Percentiles rank a stretch among this genome's conserved stretches.
phyloP scores from a whole-genome alignment of 2,329 filamentous ascomycete species.

The Pseudogymnoascus sp. region DNA sequence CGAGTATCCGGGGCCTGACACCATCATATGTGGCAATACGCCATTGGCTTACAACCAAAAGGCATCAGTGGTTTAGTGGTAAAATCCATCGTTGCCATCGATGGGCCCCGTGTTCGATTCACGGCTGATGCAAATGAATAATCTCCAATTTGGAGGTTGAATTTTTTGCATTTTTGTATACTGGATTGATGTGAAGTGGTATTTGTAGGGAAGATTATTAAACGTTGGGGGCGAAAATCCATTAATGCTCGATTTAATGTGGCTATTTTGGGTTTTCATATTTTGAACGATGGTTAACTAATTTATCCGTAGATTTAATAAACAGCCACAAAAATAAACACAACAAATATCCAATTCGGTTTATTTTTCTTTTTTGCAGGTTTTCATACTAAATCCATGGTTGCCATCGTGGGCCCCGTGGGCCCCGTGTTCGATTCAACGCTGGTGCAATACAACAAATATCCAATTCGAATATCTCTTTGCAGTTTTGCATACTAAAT shows the following conservation, averaged over 20 bases:
- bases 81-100: constrained; percentile 33
- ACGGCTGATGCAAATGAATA: constrained; percentile 15
- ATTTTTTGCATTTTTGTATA: no score
- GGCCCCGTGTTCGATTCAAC: no score
- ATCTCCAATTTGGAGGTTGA: background rate
- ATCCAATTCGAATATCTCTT: background rate
- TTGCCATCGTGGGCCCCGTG: constrained; percentile 31
- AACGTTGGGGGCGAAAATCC: no score
- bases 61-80: constrained; percentile 8
- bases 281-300: no score
- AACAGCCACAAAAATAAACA: background rate
- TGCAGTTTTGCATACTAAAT: background rate
- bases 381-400: constrained; percentile 24
- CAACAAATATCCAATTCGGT: background rate
- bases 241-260: no score
- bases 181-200: no score
- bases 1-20: background rate
- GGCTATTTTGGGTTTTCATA: no score
- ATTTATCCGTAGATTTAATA: no score
- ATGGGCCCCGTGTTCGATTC: constrained; percentile 32
- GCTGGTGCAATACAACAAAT: background rate
- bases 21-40: background rate
- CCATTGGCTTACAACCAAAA: background rate
- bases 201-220: no score
- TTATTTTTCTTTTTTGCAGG: background rate